Evolutionary conservation across 1,139 yeast genomes (phyloP).

Genomic region (Komagataea norvegica): DNA sequence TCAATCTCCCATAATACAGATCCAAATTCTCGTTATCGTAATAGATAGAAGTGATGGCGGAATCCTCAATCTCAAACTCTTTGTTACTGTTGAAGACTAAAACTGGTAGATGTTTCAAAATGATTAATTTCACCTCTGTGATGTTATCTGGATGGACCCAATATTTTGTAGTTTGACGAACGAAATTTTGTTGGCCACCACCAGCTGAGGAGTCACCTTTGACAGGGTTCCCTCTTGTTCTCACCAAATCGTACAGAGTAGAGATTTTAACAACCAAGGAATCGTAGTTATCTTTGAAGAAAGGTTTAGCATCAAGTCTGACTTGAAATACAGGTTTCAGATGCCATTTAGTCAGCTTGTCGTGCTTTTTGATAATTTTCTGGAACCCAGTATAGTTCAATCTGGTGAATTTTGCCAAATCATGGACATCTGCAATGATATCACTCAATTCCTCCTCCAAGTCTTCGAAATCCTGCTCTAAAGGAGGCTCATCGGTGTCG

Average conservation of each 20-base stretch:
- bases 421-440: constrained; percentile 95
- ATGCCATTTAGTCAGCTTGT: constrained; percentile 78
- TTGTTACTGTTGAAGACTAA: constrained; percentile 93
- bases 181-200: constrained; percentile 95
- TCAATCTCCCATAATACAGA: constrained; percentile 86
- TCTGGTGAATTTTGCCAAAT: constrained; percentile 86
- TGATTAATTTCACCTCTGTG: constrained; percentile 90
- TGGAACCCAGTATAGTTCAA: constrained; percentile 95
- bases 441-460: constrained; percentile 89
- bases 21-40: constrained; percentile 88
- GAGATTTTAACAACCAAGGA: constrained; percentile 83
- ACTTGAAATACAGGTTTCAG: constrained; percentile 91
- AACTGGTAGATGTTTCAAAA: constrained; percentile 92
- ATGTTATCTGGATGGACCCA: constrained; percentile 99
- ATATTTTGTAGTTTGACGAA: constrained; percentile 95
- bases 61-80: constrained; percentile 90
- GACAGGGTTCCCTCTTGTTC: constrained; percentile 94
- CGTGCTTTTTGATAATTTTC: constrained; percentile 93
- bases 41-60: constrained; percentile 94
- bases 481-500: constrained; percentile 35
- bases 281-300: constrained; percentile 92
- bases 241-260: constrained; percentile 81
- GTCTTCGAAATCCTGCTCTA: constrained; percentile 84
- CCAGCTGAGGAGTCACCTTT: constrained; percentile 95
- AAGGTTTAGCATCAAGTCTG: constrained; percentile 87